These are phyloP conservation scores for Sphaerobolus stellatus DNA, from an alignment of 1,284 basidiomycete species.

Conservation along the genomic window DNA sequence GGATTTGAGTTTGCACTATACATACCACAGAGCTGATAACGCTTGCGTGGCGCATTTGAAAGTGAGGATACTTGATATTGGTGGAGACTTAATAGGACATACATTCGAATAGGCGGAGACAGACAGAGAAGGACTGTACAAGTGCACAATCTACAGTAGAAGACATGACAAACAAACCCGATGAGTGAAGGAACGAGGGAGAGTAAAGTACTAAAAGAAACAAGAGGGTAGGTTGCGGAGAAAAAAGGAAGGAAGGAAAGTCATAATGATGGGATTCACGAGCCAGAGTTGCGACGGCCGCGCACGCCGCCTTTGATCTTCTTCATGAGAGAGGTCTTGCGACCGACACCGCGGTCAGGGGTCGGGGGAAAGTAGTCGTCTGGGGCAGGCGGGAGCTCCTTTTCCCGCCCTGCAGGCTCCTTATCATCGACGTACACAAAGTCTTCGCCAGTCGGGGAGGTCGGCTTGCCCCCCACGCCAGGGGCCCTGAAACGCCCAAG, in stretches of 20 bases:
- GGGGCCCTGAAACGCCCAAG: constrained; percentile 55
- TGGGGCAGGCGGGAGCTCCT: constrained; percentile 65
- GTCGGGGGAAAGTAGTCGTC: constrained; percentile 45
- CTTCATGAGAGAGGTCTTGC: constrained; percentile 77
- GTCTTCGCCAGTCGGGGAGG: constrained; percentile 30
- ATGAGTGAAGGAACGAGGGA: constrained; percentile 3
- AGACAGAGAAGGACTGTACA: too few species aligned
- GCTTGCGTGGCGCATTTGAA: too few species aligned
- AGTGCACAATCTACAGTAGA: constrained; percentile 13
- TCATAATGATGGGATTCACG: constrained; percentile 2
- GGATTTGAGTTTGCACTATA: too few species aligned
- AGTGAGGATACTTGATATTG: too few species aligned
- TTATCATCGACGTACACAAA: constrained; percentile 64
- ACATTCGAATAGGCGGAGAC: too few species aligned
- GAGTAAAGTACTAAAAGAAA: constrained; percentile 13
- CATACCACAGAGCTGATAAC: too few species aligned
- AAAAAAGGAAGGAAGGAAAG: constrained; percentile 8
- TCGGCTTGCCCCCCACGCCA: constrained; percentile 33
- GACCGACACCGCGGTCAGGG: constrained; percentile 49
- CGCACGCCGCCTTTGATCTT: constrained; percentile 72
- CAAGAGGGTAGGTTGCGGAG: constrained; percentile 12
- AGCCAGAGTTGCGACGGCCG: constrained; percentile 41
- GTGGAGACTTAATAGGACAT: too few species aligned
- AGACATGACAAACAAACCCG: neutral
- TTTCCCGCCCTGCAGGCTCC: constrained; percentile 42